Evolutionary conservation across 2,329 filamentous ascomycete species (phyloP), one percentile per base, ranked within the genome.

Genomic region (Diaporthe capsici): DNA sequence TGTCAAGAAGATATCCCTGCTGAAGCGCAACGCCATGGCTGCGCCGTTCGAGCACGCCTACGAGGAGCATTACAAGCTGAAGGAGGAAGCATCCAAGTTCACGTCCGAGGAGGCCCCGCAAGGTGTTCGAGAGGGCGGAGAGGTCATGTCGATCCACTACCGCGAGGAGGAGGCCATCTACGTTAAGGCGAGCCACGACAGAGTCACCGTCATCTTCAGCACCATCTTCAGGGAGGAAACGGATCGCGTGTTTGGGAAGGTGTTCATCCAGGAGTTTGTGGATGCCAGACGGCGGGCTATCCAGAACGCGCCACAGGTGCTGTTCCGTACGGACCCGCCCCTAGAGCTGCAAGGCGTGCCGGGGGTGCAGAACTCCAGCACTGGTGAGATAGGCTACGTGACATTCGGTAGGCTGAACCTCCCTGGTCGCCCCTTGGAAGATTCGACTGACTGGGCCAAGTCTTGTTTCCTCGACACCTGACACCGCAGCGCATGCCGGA

Each of bases 1-100:
- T 77, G 92, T 98, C 80, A 92, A 92, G 85, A 94, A 96, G 82
- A 93, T 98, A 82, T 94, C 96, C 76, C 89, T 99, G 79, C 87
- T 99, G 81, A 99, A 98, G 90, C 95, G 97, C 82, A 98, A 99
- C 84, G 95, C 95, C 80, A 98, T 99, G 97, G 97, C 97, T 77
- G 96, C 97, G 68, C 97, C 97, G 1, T 99, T 99, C 85, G 97
- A 99, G 87, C 94, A 96, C 82, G 97, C 97, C 31, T 99, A 98
- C 84, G 92, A 97, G 81, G 95, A 98, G 84, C 95, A 98, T 86
- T 94, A 96, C 82, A 90, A 92, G 78, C 87, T 99, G 78, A 92
- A 94, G 80, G 95, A 98, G 82, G 95, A 96, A 81, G 96, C 97
- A 9, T 94, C 95, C 61, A 95, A 96, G 82, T 98, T 97, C 84